Conservation (phyloP, 2,329 filamentous ascomycete species). For the Fusarium devonianum region DNA sequence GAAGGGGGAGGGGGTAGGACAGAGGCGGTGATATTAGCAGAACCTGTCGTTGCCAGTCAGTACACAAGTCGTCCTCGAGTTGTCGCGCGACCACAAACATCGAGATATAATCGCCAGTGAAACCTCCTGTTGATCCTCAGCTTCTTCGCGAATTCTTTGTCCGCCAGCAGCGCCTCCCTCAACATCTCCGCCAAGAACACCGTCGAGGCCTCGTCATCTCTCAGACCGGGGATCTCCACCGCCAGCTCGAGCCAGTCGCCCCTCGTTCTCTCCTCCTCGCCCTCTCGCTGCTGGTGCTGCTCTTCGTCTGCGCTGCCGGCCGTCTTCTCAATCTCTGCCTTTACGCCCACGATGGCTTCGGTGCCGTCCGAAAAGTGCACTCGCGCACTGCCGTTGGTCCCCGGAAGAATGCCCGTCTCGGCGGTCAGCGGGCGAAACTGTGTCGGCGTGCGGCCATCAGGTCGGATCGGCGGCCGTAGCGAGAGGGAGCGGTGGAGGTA, state of each 20-base stretch:
- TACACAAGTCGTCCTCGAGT: neutral
- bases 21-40: slow-evolving; percentile 91
- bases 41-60: slow-evolving; percentile 63
- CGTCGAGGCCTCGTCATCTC: slow-evolving; percentile 90
- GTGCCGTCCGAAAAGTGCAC: slow-evolving; percentile 95
- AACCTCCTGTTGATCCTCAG: slow-evolving; percentile 89
- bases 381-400: slow-evolving; percentile 89
- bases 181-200: slow-evolving; percentile 90
- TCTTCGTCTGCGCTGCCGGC: slow-evolving; percentile 40
- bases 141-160: slow-evolving; percentile 71
- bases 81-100: slow-evolving; percentile 65
- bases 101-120: slow-evolving; percentile 96
- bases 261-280: slow-evolving; percentile 52
- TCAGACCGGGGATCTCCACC: slow-evolving; percentile 88
- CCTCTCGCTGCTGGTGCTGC: slow-evolving; percentile 48
- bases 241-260: slow-evolving; percentile 86
- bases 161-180: slow-evolving; percentile 81
- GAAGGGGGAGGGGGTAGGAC: slow-evolving; percentile 90
- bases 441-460: slow-evolving; percentile 80
- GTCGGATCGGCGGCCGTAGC: slow-evolving; percentile 82
- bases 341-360: slow-evolving; percentile 94
- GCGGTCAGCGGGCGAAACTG: slow-evolving; percentile 92
- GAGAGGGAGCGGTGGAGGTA: slow-evolving; percentile 91
- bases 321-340: slow-evolving; percentile 89
- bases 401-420: slow-evolving; percentile 88